Conservation (phyloP, 75 land plant genomes). For the Pinus taeda region DNA sequence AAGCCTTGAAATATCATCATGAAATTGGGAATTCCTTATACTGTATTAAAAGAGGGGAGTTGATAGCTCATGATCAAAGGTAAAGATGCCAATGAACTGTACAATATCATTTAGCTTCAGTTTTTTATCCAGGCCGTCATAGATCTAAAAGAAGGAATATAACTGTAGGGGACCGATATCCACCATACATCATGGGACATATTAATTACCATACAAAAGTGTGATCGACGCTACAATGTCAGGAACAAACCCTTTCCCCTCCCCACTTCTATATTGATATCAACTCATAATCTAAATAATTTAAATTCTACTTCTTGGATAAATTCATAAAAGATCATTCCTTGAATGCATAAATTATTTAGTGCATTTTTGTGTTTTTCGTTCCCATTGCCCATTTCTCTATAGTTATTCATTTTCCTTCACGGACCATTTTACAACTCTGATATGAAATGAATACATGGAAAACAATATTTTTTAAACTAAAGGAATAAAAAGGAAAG, state of each 20-base stretch:
- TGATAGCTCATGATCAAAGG: conserved; percentile 63
- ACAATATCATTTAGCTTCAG: conserved; percentile 84
- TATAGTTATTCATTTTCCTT: conserved; percentile 83
- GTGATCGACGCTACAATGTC: too few species aligned
- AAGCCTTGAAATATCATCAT: conserved; percentile 39
- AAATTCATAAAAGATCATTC: too few species aligned
- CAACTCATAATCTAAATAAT: too few species aligned
- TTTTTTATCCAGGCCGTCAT: conserved; percentile 69
- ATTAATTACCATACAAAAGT: too few species aligned
- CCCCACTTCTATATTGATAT: too few species aligned
- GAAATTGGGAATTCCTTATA: conserved; percentile 17
- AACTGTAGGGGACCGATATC: not conserved
- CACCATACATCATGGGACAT: not conserved
- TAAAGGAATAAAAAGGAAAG: not conserved
- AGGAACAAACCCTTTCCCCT: too few species aligned
- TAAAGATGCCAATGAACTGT: conserved; percentile 86
- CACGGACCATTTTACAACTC: conserved; percentile 53
- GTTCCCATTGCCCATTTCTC: conserved; percentile 48
- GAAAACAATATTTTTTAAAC: not conserved
- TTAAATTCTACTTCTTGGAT: too few species aligned
- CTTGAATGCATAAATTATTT: too few species aligned
- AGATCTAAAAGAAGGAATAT: conserved; percentile 46
- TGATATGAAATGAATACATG: not conserved
- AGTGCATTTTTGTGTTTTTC: conserved; percentile 21
- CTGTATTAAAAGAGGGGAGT: conserved; percentile 23